A percentile compares a stretch with the other conserved stretches of the same genome.
Evolutionary conservation across 106 monocot genomes (phyloP).

Genomic region (Platanthera guangdongensis): DNA sequence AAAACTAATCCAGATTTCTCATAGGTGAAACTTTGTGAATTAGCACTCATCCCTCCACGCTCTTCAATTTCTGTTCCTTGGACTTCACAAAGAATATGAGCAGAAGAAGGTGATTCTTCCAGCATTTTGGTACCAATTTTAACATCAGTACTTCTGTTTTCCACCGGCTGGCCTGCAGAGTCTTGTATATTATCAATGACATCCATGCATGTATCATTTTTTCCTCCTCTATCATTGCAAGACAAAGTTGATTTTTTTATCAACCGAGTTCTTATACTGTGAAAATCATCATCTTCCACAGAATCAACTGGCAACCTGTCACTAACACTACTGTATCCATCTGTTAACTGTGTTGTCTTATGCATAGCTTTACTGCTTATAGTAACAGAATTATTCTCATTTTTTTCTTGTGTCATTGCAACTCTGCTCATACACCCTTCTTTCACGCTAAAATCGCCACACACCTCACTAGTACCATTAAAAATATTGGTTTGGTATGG

Average conservation of each 20-base stretch:
- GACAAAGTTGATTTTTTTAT: not conserved
- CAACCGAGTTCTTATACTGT: not conserved
- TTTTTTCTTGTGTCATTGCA: conserved; percentile 2
- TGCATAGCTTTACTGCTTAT: not conserved
- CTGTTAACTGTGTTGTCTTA: conserved; percentile 8
- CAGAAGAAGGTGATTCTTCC: conserved; percentile 6
- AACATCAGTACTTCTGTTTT: conserved; percentile 4
- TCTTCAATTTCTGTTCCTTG: not conserved
- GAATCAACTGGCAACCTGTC: conserved; percentile 2
- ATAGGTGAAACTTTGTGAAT: not conserved
- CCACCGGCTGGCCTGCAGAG: conserved; percentile 1
- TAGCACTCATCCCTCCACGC: not conserved
- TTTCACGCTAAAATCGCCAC: not conserved
- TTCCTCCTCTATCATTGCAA: conserved; percentile 5
- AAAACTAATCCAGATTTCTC: not conserved
- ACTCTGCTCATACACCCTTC: conserved; percentile 15
- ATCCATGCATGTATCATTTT: conserved; percentile 9
- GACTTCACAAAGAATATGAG: conserved; percentile 5
- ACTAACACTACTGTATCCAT: conserved; percentile 7
- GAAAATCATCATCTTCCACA: conserved; percentile 12
- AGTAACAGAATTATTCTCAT: conserved; percentile 7
- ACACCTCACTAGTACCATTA: conserved; percentile 12
- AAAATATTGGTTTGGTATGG: conserved; percentile 34
- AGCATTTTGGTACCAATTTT: not conserved
- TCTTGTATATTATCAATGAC: conserved; percentile 23